Evolutionary conservation across 2,329 filamentous ascomycete genomes (phyloP).

Genomic region (Mollisiaceae sp.): DNA sequence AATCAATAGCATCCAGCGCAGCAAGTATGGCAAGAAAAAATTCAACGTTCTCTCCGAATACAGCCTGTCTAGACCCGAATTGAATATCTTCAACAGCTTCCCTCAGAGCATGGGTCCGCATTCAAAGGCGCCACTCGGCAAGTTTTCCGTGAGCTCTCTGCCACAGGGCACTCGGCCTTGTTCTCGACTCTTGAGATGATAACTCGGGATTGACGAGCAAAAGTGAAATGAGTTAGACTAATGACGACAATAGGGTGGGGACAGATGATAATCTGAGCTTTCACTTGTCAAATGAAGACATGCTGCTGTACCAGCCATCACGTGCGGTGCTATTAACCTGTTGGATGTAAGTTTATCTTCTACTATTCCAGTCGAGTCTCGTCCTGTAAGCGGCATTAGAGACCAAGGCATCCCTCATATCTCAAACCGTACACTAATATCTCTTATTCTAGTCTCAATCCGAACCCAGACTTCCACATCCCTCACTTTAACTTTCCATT

Average conservation of each 20-base stretch:
- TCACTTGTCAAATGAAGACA: background rate
- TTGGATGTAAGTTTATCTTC: too few relatives aligned
- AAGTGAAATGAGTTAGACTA: background rate
- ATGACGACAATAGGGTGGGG: background rate
- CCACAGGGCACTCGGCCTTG: constrained; percentile 1
- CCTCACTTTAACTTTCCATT: background rate
- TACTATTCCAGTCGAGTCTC: too few relatives aligned
- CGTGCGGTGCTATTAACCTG: background rate
- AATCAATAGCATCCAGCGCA: constrained; percentile 12
- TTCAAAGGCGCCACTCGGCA: background rate
- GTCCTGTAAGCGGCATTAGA: too few relatives aligned
- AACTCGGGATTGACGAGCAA: background rate
- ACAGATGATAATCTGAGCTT: background rate
- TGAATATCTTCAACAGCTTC: background rate
- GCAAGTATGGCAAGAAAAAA: constrained; percentile 5
- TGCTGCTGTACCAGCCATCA: too few relatives aligned
- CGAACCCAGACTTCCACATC: background rate
- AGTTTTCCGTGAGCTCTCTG: background rate
- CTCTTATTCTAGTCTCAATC: background rate
- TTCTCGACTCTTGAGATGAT: background rate
- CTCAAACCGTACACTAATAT: background rate
- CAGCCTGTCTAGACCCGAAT: background rate
- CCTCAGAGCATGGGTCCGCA: background rate
- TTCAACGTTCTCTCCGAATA: constrained; percentile 7
- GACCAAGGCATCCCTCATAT: background rate